These are phyloP conservation scores for Capronia coronata DNA, from an alignment of 2,329 filamentous ascomycete species.

Conservation along the genomic window DNA sequence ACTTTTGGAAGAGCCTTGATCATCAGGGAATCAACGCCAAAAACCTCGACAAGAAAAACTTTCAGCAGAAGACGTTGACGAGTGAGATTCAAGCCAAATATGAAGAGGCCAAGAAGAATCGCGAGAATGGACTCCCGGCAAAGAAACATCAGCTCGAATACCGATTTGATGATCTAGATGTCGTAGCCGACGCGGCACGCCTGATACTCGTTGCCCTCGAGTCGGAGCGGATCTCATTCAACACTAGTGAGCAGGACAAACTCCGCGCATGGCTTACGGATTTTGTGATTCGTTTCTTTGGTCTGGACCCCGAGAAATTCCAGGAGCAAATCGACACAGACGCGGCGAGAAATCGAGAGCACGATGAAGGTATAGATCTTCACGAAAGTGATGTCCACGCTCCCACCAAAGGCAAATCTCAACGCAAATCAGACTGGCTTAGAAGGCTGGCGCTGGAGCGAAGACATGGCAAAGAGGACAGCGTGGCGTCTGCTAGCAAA, in stretches of 20 bases:
- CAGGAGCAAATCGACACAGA: constrained; percentile 51
- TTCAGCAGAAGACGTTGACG: constrained; percentile 82
- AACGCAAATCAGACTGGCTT: constrained; percentile 70
- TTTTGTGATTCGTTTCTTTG: constrained; percentile 71
- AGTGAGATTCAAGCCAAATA: constrained; percentile 87
- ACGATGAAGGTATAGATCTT: constrained; percentile 63
- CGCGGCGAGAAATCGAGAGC: constrained; percentile 66
- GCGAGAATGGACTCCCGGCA: constrained; percentile 54
- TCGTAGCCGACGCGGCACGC: constrained; percentile 50
- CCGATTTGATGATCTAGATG: constrained; percentile 63
- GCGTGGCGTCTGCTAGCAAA: constrained; percentile 70
- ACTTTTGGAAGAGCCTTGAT: constrained; percentile 93
- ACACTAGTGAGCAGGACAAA: constrained; percentile 62
- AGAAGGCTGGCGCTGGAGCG: constrained; percentile 81
- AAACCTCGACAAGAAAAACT: constrained; percentile 80
- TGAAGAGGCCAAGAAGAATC: constrained; percentile 76
- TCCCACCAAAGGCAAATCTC: constrained; percentile 62
- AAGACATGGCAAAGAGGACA: constrained; percentile 72
- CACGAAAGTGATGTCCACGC: constrained; percentile 63
- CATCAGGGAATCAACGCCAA: constrained; percentile 92
- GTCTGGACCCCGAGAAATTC: constrained; percentile 63
- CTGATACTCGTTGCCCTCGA: constrained; percentile 46
- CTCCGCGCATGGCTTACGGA: constrained; percentile 69
- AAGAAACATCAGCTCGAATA: constrained; percentile 69
- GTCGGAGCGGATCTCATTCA: constrained; percentile 44